Base-by-base conservation (phyloP, 176 grass and related monocot genomes). In the Pharus latifolius region DNA sequence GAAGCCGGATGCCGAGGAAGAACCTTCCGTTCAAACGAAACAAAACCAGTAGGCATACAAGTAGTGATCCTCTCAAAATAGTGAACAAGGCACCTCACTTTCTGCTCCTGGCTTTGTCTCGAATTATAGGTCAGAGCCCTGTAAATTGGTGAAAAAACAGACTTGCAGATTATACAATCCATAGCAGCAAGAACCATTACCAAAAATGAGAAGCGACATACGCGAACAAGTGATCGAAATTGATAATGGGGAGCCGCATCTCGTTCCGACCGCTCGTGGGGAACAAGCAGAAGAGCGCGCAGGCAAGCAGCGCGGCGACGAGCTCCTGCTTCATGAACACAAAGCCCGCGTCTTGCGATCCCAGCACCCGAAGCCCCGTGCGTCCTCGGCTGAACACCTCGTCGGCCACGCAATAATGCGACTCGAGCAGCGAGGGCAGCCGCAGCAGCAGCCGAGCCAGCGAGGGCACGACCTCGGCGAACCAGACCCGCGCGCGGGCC, bases 1-100 rank as follows among this genome's bases (percentile, higher is more conserved):
- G 65, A 79, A 41, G 35, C 28, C 0, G 44, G 28, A 14, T 24
- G 11, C 25, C 33, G 28, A 23, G 62, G 67, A 80, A 98, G 86
- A 72, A 88, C 78, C 62, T 93, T 93, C 42, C 95, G 80, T 60
- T 93, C 86, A 79, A 91, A 98, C 5, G 95, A 93, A 82, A 98
- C 75, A 22, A 49, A 73, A 38, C 90, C 95, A 18, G 63, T 73
- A 23, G 78, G 84, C 14, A 22, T 79, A 31, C 72, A 66, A 16
- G 66, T 71, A 31, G 80, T 83, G 48, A 98, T 76, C 77, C 84
- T 93, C 75, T 98, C 87, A n/a, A 93, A 98, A 74, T 94, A 98
- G 72, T 91, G 95, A 50, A 85, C 59, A 30, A 98, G 49, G 68
- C 95, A 98, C 49, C 75, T 88, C 43, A 98, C 22, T 75, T 98